These are phyloP conservation scores for Lojkania enalia DNA, from an alignment of 2,329 filamentous ascomycete species.

Conservation along the genomic window DNA sequence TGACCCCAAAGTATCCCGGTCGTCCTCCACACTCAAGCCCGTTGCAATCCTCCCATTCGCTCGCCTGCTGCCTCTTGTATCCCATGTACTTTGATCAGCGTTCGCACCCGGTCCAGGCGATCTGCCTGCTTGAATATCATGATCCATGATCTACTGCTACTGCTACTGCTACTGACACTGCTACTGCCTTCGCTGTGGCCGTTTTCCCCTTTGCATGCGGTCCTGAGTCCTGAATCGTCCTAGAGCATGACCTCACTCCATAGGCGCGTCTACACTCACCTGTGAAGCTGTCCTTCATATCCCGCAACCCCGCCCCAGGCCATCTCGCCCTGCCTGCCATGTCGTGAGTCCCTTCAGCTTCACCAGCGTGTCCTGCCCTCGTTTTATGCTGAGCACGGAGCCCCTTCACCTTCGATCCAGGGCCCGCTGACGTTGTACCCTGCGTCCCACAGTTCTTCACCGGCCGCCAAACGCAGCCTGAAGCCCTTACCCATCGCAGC, in stretches of 20 bases:
- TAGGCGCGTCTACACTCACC: constrained; percentile 28
- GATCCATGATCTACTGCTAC: constrained; percentile 45
- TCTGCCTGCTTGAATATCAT: constrained; percentile 45
- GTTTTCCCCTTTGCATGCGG: constrained; percentile 35
- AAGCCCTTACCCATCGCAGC: constrained; percentile 48
- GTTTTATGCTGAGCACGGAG: constrained; percentile 8
- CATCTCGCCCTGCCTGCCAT: constrained; percentile 34
- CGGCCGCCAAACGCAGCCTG: constrained; percentile 49
- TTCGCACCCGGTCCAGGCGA: constrained; percentile 35
- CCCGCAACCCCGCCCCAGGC: constrained; percentile 21
- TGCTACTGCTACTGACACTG: too few relatives aligned
- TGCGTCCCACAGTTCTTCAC: constrained; percentile 43
- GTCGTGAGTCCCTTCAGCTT: constrained; percentile 42
- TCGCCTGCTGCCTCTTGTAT: constrained; percentile 41
- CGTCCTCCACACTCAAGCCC: constrained; percentile 36
- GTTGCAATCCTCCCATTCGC: constrained; percentile 37
- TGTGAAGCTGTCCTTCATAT: constrained; percentile 35
- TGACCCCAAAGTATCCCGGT: constrained; percentile 34
- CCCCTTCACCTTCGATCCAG: constrained; percentile 9
- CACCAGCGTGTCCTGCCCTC: constrained; percentile 17
- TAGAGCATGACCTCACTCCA: constrained; percentile 41
- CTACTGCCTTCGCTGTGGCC: constrained; percentile 34
- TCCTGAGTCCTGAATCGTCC: constrained; percentile 31
- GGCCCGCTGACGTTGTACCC: constrained; percentile 36
- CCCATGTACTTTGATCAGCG: constrained; percentile 46